Evolutionary conservation across 1,139 yeast species (phyloP), one percentile per base, ranked within the genome.

Genomic region (Pichia sp.): DNA sequence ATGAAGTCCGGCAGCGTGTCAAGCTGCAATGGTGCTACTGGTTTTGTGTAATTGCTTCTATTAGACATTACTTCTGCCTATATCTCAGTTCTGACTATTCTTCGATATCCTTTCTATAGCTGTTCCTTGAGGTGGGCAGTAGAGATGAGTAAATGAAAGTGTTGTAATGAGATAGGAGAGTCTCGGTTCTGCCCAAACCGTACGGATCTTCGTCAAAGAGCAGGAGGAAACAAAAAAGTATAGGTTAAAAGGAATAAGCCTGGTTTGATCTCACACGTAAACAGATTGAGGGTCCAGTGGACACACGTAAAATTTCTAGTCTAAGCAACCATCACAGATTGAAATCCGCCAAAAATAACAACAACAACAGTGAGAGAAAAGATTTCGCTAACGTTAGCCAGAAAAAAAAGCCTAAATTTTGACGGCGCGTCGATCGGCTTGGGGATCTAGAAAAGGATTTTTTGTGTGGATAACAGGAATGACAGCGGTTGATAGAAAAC

Each of bases 1-100:
- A 68, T 50, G 49, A 67, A 68, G 44, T 55, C 58, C 7, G 71
- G 71, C 10, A 67, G 55, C 1, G 65, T 50, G 8, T 58, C 55
- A 42, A 66, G 51, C 9, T 60, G 56, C 6, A 61, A 47, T n/a
- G 55, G 53, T 37, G 43, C 6, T n/a, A 8, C 16, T 28, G 39
- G 25, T n/a, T 37, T 34, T 6, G n/a, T 31, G 12, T 31, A 44
- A 12, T 31, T 31, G 19, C 13, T 48, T 25, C 4, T 19, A 19
- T 18, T 31, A 12, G 28, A 18, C 40, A 30, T 30, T 21, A 2
- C 28, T 18, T 19, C 16, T 31, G 13, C 16, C n/a, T 39, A n/a
- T 39, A 9, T 39, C 23, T 39, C 10, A 10, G 18, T 18, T 39
- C 26, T 39, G 41, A 21, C 8, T 13, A n/a, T 31, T 13, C 28